Conservation (phyloP, 257 asterid species). For the Solanum tarapatanum region DNA sequence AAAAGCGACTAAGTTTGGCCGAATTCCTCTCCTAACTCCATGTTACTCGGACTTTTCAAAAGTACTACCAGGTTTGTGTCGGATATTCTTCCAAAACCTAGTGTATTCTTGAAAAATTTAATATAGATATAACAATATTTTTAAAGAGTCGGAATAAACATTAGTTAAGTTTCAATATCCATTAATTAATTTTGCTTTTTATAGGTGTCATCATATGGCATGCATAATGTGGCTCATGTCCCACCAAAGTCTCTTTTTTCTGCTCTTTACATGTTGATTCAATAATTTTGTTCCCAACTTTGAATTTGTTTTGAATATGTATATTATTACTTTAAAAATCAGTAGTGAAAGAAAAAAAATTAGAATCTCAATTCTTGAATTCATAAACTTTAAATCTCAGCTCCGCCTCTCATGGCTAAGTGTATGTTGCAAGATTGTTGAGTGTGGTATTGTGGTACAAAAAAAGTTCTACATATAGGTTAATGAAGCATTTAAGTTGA, state of each 20-base stretch:
- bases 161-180: background rate
- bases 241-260: background rate
- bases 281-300: background rate
- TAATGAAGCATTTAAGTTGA: too few relatives aligned
- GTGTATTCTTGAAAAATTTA: background rate
- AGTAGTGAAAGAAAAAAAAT: too few relatives aligned
- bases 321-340: background rate
- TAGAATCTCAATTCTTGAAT: background rate
- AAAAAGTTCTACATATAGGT: too few relatives aligned
- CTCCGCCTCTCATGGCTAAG: background rate
- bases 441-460: background rate
- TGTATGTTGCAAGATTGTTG: background rate
- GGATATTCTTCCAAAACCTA: background rate
- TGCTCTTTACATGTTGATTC: background rate
- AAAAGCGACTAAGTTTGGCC: background rate
- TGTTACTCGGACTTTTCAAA: background rate
- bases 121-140: background rate
- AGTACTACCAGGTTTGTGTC: background rate
- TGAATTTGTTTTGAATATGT: background rate
- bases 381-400: background rate
- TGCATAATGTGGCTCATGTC: background rate
- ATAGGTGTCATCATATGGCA: background rate
- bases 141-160: background rate
- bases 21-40: too few relatives aligned
- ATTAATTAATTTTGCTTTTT: background rate